Evolutionary conservation across 768 basidiomycete genomes (phyloP), one percentile per base, ranked within the genome.

Genomic region (Mycena vulgaris): DNA sequence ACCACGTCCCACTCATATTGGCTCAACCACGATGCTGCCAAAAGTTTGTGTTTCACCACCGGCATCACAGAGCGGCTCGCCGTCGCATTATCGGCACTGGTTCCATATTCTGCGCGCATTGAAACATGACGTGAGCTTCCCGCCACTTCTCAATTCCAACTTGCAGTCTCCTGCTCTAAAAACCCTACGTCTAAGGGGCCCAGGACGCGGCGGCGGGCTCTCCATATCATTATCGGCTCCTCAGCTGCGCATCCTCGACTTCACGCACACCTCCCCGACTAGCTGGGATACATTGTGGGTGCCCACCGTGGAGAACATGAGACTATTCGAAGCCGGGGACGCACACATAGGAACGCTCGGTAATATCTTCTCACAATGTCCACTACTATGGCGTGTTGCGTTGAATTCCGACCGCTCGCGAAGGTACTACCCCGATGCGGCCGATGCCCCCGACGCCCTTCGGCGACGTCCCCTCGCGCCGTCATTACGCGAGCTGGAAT

Each of bases 401-500:
- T 33, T 67, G 27, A 45, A 40, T 9, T 35, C 55, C 42, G n/a
- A 6, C 17, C 21, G 49, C 16, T 27, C 37, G 27, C 47, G 63
- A 52, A 16, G 25, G 31, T 14, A 10, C 13, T 2, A 48, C 25
- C 5, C 51, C 4, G 7, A 31, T 1, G 17, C 39, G 3, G 2
- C 11, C 39, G 31, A 52, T n/a, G n/a, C n/a, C 40, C 25, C 40
- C 13, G 37, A 28, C 3, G 31, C 13, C 13, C 47, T 60, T n/a
- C 11, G 51, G 17, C 28, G 49, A 23, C 9, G 49, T 3, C 66
- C 49, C 33, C 49, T 60, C n/a, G 64, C 66, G 4, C 58, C 66
- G 5, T 39, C 66, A 27, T 31, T 67, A 21, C 48, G 40, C 48
- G 66, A 67, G 23, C 30, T 66, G 35, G 47, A 66, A 16, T 49